phyloP scores from a whole-genome alignment of 2,329 filamentous ascomycete species.

The Tympanopsis confertula region DNA sequence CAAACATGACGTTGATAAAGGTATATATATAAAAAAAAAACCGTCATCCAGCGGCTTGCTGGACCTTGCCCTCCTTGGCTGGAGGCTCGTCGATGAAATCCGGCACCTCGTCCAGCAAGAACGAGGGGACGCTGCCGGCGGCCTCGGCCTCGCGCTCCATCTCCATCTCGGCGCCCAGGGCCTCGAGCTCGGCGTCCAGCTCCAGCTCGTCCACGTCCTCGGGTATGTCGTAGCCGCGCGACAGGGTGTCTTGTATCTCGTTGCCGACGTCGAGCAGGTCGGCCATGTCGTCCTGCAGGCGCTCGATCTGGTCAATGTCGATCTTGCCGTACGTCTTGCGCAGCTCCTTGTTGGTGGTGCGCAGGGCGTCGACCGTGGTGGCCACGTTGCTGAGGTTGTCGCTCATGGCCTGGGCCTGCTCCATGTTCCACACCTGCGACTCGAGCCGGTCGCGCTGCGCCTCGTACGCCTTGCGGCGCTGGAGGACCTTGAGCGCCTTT shows the following conservation, averaged over 20 bases:
- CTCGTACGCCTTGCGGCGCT: constrained; percentile 90
- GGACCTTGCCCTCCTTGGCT: constrained; percentile 60
- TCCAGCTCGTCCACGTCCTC: constrained; percentile 96
- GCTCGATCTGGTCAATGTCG: constrained; percentile 93
- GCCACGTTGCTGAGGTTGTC: constrained; percentile 97
- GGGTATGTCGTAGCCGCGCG: constrained; percentile 82
- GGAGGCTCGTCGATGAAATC: constrained; percentile 91
- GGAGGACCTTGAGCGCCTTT: constrained; percentile 86
- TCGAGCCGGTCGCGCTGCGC: constrained; percentile 85
- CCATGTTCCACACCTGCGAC: constrained; percentile 96
- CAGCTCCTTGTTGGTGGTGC: constrained; percentile 88
- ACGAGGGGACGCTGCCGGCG: constrained; percentile 59
- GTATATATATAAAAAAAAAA: too few species aligned
- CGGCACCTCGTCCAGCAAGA: constrained; percentile 78
- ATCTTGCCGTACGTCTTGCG: constrained; percentile 93
- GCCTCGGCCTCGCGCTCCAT: constrained; percentile 54
- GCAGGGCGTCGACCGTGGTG: constrained; percentile 95
- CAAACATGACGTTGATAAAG: too few species aligned
- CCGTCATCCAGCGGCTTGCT: constrained; percentile 67
- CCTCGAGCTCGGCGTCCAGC: constrained; percentile 90
- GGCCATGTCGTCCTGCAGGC: constrained; percentile 97
- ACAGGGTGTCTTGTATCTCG: constrained; percentile 92
- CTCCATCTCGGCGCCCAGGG: constrained; percentile 85
- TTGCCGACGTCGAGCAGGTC: constrained; percentile 96
- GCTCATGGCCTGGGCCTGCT: constrained; percentile 95